Conservation (phyloP, 495 filamentous ascomycete genomes). For the Talaromyces adpressus region DNA sequence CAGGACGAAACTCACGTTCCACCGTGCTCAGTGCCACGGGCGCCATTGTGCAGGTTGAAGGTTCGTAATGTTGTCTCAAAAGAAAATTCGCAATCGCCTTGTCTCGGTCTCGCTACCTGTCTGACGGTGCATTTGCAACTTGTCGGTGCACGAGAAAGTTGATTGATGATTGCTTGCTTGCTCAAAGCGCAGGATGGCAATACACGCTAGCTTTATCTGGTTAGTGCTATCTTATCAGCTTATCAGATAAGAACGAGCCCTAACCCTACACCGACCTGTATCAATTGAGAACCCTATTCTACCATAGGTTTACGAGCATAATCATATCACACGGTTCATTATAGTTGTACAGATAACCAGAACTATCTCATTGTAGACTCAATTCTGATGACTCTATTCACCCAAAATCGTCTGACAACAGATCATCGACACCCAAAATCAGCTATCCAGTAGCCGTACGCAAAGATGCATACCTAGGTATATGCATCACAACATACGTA, state of each 20-base stretch:
- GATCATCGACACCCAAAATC: not conserved
- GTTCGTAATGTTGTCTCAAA: not conserved
- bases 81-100: not conserved
- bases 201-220: not conserved
- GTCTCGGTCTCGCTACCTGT: not conserved
- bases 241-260: not conserved
- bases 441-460: conserved; percentile 10
- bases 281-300: too few relatives aligned
- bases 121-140: not conserved
- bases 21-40: conserved; percentile 38
- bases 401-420: not conserved
- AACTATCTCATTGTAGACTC: not conserved
- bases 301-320: too few relatives aligned
- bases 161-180: not conserved
- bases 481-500: not conserved
- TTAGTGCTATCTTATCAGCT: not conserved
- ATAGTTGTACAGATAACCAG: not conserved
- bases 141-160: not conserved
- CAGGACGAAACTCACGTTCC: conserved; percentile 34
- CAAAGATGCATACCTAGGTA: not conserved
- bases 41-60: conserved; percentile 26
- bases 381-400: not conserved
- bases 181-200: not conserved
- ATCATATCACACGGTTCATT: not conserved
- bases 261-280: not conserved